A percentile compares a stretch with the other conserved stretches of the same genome.
phyloP scores from a whole-genome alignment of 768 basidiomycete genomes.

The Hygrocybe coccinea region DNA sequence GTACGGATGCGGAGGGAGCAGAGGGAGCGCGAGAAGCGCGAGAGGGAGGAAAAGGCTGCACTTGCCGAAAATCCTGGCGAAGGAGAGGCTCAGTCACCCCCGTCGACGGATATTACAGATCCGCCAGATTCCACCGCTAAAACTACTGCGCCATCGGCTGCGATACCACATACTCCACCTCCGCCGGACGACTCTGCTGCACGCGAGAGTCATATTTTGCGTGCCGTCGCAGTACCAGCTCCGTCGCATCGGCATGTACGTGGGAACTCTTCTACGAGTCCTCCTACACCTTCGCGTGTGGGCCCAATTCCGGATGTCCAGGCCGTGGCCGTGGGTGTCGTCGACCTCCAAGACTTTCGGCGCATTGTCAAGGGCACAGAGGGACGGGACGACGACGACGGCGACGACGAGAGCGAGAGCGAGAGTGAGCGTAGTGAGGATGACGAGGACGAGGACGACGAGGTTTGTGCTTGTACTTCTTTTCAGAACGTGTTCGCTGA shows the following conservation, averaged over 20 bases:
- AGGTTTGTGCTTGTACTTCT: constrained; percentile 16
- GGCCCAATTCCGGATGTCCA: neutral
- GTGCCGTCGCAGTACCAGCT: constrained; percentile 35
- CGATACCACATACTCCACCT: neutral
- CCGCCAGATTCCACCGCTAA: too few relatives aligned
- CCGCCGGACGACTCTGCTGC: constrained; percentile 17
- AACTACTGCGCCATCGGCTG: neutral
- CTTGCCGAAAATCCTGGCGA: constrained; percentile 15
- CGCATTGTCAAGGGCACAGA: neutral
- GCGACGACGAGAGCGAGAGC: constrained; percentile 19
- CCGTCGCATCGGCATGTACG: constrained; percentile 10
- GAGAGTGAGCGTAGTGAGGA: constrained; percentile 17
- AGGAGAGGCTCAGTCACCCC: constrained; percentile 10
- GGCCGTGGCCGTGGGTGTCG: neutral
- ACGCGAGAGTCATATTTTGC: constrained; percentile 23
- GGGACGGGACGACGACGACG: constrained; percentile 9
- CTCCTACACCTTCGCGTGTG: constrained; percentile 1
- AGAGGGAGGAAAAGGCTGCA: constrained; percentile 34
- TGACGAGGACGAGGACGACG: constrained; percentile 29
- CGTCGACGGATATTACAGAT: neutral
- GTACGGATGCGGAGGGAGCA: constrained; percentile 58
- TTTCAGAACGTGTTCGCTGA: constrained; percentile 18
- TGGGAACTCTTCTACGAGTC: constrained; percentile 13
- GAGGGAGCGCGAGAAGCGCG: constrained; percentile 47
- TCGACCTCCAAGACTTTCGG: neutral